Conservation (phyloP, 148 eudicot species). For the Silene conica region DNA sequence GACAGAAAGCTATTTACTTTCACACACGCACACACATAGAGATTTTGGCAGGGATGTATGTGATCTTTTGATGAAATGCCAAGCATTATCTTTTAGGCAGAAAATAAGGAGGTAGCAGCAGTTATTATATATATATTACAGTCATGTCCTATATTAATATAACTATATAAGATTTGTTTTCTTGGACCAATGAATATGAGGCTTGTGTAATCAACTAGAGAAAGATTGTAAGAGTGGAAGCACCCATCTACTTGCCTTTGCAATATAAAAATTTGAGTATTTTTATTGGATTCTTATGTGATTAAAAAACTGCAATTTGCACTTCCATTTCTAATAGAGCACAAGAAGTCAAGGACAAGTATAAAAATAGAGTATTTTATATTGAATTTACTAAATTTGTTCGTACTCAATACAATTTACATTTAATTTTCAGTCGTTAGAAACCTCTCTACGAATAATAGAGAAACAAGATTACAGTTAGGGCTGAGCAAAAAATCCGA, state of each 20-base stretch:
- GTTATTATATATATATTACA: not conserved
- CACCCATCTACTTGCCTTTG: slow-evolving; percentile 8
- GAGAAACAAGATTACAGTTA: no score
- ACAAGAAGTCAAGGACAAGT: slow-evolving; percentile 58
- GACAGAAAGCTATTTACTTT: slow-evolving; percentile 15
- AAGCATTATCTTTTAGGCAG: slow-evolving; percentile 10
- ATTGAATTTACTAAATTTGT: no score
- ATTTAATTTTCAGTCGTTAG: no score
- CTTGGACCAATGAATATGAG: slow-evolving; percentile 2
- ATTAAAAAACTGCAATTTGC: slow-evolving; percentile 13
- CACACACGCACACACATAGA: slow-evolving; percentile 7
- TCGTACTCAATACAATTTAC: no score
- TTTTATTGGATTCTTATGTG: slow-evolving; percentile 17
- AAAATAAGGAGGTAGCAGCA: not conserved
- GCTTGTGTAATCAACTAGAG: slow-evolving; percentile 16
- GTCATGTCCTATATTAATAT: no score
- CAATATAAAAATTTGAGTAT: not conserved
- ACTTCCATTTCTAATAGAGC: slow-evolving; percentile 6
- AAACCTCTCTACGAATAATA: no score
- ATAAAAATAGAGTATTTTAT: no score
- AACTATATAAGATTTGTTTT: not conserved
- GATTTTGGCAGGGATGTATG: slow-evolving; percentile 16
- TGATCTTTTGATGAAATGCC: slow-evolving; percentile 24
- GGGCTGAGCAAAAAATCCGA: no score
- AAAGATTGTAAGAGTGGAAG: slow-evolving; percentile 18